Evolutionary conservation across 2,329 filamentous ascomycete species (phyloP), one percentile per base, ranked within the genome.

Genomic region (Ophidiomyces ophidiicola): DNA sequence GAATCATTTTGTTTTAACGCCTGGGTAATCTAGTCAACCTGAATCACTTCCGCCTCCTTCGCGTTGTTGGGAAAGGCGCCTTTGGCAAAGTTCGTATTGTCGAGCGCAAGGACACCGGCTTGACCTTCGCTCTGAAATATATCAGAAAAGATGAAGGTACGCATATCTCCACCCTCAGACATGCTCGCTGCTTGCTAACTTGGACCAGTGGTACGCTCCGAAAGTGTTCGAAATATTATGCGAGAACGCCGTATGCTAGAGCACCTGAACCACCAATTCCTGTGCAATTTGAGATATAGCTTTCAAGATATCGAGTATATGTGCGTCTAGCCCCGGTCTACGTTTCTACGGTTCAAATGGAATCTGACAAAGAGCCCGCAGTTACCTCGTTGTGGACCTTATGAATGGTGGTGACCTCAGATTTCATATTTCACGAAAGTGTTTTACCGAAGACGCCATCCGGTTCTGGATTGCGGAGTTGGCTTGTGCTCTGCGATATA

Each of bases 281-380:
- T 98, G 51, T 96, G 88, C 69, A 98, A 98, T 62, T 68, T 98
- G 69, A 82, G 90, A 54, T 98, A 96, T 67, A 94, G 87, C 64
- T 98, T 98, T 59, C 90, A 98, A 64, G 90, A 98, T 62, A 86
- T 96, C 53, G 90, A 98, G 62, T 98, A 98, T 64, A 81, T 98
- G 85, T 94, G 70, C 55, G 82, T 61, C 43, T 18, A 26, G 19
- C 17, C 23, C 30, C n/a, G 17, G 15, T 17, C 10, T 23, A 48
- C 14, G 17, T 12, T 14, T 17, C 10, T 23, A 48, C 14, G 17
- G 6, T 14, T n/a, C 10, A 18, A 15, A 18, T 2, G 25, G 31
- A 30, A 30, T 5, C 5, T 20, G 6, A 30, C n/a, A n/a, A 6
- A 17, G 7, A 15, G 6, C 17, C 34, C 30, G n/a, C 37, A 81